Conservation (phyloP, 345 rosid species). For the Brassica carinata region DNA sequence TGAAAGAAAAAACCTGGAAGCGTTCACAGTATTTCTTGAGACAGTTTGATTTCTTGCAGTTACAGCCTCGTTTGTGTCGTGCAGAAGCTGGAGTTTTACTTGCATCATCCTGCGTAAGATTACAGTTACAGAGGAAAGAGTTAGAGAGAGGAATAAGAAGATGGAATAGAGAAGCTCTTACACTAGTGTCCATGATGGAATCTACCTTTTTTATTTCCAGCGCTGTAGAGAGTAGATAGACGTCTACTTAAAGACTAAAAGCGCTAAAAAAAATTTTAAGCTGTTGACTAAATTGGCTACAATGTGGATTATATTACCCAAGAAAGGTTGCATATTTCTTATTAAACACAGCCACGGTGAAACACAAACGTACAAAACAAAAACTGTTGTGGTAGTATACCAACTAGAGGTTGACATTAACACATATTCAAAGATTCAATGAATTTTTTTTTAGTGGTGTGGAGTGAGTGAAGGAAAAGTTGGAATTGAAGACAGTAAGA, state of each 20-base stretch:
- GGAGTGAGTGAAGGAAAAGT: slow-evolving; percentile 95
- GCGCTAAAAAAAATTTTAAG: neutral
- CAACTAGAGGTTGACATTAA: slow-evolving; percentile 31
- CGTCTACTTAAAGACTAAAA: neutral
- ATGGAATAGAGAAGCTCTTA: slow-evolving; percentile 39
- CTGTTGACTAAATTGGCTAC: neutral
- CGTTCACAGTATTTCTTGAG: slow-evolving; percentile 98
- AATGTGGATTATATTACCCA: neutral
- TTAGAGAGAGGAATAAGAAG: neutral
- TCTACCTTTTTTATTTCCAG: neutral
- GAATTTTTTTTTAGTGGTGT: slow-evolving; percentile 6
- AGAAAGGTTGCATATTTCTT: neutral
- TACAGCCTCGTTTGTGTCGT: slow-evolving; percentile 93
- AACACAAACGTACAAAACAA: neutral
- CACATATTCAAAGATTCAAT: slow-evolving; percentile 25
- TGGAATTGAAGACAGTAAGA: slow-evolving; percentile 78
- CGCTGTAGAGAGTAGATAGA: neutral
- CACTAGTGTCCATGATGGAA: slow-evolving; percentile 61
- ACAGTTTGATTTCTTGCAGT: slow-evolving; percentile 95
- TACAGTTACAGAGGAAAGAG: neutral
- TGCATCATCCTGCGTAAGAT: slow-evolving; percentile 66
- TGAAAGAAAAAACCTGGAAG: slow-evolving; percentile 72
- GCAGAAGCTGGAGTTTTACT: slow-evolving; percentile 92
- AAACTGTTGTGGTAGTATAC: neutral
- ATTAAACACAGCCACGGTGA: neutral